Conservation (phyloP, 2,329 filamentous ascomycete genomes). For the Aspergillus chevalieri region DNA sequence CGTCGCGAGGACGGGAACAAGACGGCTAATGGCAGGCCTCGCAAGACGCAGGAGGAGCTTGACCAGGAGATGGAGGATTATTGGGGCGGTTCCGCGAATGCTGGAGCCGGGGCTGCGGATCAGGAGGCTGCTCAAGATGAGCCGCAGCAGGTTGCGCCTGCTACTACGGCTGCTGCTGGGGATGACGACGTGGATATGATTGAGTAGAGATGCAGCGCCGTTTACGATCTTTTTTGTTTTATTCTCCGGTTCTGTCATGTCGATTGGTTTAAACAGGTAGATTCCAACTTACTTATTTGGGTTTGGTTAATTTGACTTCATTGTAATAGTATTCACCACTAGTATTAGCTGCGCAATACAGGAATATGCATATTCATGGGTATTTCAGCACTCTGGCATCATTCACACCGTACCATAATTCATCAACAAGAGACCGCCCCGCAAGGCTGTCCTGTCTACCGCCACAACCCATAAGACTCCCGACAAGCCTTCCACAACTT, state of each 20-base stretch:
- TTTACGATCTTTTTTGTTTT: background rate
- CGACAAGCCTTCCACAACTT: slow-evolving; percentile 74
- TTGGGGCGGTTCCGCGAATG: slow-evolving; percentile 52
- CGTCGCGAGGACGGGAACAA: slow-evolving; percentile 35
- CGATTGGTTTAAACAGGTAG: background rate
- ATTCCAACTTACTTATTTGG: background rate
- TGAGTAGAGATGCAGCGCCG: slow-evolving; percentile 38
- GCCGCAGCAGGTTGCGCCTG: slow-evolving; percentile 21
- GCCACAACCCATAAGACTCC: slow-evolving; percentile 61
- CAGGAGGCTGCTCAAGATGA: slow-evolving; percentile 20
- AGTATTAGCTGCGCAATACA: background rate
- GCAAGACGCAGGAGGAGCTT: slow-evolving; percentile 85
- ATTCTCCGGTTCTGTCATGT: background rate
- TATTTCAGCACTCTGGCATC: background rate
- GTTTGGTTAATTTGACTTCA: background rate
- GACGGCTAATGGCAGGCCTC: slow-evolving; percentile 52
- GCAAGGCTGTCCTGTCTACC: slow-evolving; percentile 26
- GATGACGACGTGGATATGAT: slow-evolving; percentile 67
- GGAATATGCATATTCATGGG: background rate
- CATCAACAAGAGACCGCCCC: too few relatives aligned
- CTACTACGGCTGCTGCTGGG: slow-evolving; percentile 27
- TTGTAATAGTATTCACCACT: background rate
- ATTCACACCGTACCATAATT: too few relatives aligned
- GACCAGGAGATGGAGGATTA: slow-evolving; percentile 98
- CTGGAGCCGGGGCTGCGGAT: slow-evolving; percentile 34